phyloP scores from a whole-genome alignment of 805 yeast genomes.

The Ascoidea tarda region DNA sequence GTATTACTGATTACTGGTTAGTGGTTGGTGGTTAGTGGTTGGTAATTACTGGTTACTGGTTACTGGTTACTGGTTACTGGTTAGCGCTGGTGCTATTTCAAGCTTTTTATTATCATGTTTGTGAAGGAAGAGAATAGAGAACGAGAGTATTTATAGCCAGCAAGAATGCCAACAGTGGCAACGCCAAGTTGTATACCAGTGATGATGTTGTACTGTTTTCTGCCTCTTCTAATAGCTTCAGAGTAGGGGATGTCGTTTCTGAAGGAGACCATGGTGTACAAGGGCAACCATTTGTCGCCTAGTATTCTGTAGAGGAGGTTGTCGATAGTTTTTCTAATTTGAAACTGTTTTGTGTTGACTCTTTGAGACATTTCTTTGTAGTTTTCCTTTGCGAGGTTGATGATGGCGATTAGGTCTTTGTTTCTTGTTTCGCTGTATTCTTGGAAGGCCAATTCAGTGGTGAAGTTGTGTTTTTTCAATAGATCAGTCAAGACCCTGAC shows the following conservation, averaged over 20 bases:
- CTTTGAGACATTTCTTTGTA: conserved; percentile 79
- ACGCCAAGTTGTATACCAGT: conserved; percentile 11
- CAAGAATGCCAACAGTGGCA: conserved; percentile 3
- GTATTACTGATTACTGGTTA: no score
- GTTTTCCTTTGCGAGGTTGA: conserved; percentile 66
- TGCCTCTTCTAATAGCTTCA: conserved; percentile 40
- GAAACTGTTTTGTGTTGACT: conserved; percentile 47
- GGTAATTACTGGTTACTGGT: no score
- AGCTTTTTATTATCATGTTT: not conserved
- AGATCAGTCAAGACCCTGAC: conserved; percentile 51
- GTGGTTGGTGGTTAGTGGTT: no score
- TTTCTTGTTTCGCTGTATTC: conserved; percentile 41
- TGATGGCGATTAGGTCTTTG: conserved; percentile 60
- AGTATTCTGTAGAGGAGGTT: conserved; percentile 41
- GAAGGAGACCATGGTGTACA: conserved; percentile 88
- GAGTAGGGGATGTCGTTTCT: conserved; percentile 72
- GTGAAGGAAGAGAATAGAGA: not conserved
- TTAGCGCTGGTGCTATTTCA: no score
- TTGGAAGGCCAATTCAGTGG: conserved; percentile 35
- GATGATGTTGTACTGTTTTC: conserved; percentile 40
- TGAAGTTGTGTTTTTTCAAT: conserved; percentile 21
- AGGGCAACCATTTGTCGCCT: conserved; percentile 64
- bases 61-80: no score
- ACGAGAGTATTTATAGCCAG: not conserved
- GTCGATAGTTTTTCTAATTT: conserved; percentile 58